Evolutionary conservation across 2,329 filamentous ascomycete species (phyloP).

Genomic region (Alternaria panax): DNA sequence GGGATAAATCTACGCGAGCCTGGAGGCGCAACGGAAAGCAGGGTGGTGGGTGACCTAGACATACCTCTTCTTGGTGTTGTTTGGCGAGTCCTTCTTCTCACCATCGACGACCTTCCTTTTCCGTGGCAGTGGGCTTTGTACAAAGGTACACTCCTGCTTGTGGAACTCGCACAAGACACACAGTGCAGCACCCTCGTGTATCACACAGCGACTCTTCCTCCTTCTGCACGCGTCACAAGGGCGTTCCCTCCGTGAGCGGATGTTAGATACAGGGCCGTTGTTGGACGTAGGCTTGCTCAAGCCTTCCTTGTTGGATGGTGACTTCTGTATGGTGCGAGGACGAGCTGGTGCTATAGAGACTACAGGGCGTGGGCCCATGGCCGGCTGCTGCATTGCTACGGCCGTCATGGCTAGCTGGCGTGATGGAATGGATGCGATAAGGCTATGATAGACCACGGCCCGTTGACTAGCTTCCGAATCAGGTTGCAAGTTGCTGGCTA

Average conservation of each 20-base stretch:
- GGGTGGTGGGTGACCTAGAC: conserved; percentile 46
- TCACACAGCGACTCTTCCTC: conserved; percentile 77
- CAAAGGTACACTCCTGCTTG: conserved; percentile 79
- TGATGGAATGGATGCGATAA: conserved; percentile 30
- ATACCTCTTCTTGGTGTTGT: conserved; percentile 71
- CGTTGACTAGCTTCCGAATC: conserved; percentile 41
- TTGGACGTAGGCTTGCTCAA: conserved; percentile 49
- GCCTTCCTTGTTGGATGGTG: conserved; percentile 54
- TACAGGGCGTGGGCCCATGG: conserved; percentile 51
- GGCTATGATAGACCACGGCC: conserved; percentile 39
- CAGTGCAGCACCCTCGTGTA: conserved; percentile 75
- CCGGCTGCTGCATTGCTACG: conserved; percentile 45
- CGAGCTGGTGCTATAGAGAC: conserved; percentile 57
- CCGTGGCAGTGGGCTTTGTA: conserved; percentile 76
- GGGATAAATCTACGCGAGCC: conserved; percentile 14
- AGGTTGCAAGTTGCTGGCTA: conserved; percentile 25
- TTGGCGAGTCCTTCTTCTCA: conserved; percentile 64
- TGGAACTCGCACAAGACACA: conserved; percentile 81
- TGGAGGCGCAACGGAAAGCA: conserved; percentile 13
- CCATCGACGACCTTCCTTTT: conserved; percentile 80
- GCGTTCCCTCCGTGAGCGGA: conserved; percentile 51
- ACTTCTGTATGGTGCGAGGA: conserved; percentile 50
- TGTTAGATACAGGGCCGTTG: conserved; percentile 47
- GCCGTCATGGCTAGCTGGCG: conserved; percentile 52
- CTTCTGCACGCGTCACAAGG: conserved; percentile 73